phyloP scores from a whole-genome alignment of 2,329 filamentous ascomycete genomes.

The Botrytis hyacinthi region DNA sequence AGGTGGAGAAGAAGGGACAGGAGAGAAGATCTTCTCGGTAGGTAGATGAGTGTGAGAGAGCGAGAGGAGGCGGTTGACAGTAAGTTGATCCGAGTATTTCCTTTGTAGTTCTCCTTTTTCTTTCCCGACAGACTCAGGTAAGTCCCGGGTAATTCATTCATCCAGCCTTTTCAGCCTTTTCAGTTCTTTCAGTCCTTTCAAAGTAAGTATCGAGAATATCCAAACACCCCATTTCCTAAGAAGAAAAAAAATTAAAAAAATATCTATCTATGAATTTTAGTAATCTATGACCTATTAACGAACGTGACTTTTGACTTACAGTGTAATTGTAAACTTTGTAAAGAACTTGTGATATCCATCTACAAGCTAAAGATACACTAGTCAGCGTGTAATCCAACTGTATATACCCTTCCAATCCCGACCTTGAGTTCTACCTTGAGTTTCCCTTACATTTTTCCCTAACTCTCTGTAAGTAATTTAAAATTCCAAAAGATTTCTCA shows the following conservation, averaged over 20 bases:
- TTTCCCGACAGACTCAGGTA: neutral
- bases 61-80: neutral
- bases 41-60: neutral
- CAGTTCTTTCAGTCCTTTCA: no score
- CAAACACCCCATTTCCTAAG: neutral
- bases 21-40: neutral
- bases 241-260: no score
- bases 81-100: neutral
- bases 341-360: accelerated
- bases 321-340: neutral
- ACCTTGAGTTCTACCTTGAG: neutral
- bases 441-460: neutral
- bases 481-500: neutral
- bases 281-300: neutral
- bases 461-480: no score
- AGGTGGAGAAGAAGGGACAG: no score
- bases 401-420: no score
- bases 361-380: neutral
- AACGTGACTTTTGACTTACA: neutral
- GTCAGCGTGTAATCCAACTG: neutral
- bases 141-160: neutral
- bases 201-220: neutral
- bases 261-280: neutral
- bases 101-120: neutral
- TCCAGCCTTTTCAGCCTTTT: neutral